Evolutionary conservation across 805 yeast species (phyloP).

Genomic region (Schizosaccharomyces cryophilus): DNA sequence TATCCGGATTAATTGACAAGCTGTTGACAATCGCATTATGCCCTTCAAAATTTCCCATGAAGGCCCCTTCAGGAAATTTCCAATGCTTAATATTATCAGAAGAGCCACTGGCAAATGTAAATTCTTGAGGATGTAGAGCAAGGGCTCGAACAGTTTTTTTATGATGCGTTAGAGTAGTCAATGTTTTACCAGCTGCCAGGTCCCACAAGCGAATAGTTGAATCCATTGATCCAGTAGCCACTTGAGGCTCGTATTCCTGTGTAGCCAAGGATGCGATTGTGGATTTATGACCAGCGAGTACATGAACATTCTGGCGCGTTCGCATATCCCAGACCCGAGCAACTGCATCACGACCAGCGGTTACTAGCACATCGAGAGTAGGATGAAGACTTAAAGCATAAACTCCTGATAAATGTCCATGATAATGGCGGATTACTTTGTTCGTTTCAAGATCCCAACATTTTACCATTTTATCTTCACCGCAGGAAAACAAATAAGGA

Average conservation of each 20-base stretch:
- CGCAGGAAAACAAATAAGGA: slow-evolving; percentile 75
- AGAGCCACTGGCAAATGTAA: slow-evolving; percentile 58
- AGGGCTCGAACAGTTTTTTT: slow-evolving; percentile 56
- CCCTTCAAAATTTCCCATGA: slow-evolving; percentile 29
- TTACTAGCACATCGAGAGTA: slow-evolving; percentile 52
- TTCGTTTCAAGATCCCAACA: slow-evolving; percentile 93
- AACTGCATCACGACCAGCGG: slow-evolving; percentile 75
- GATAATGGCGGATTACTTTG: slow-evolving; percentile 59
- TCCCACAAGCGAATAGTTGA: slow-evolving; percentile 81
- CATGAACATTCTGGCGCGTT: slow-evolving; percentile 47
- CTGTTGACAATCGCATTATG: slow-evolving; percentile 41
- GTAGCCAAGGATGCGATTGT: slow-evolving; percentile 48
- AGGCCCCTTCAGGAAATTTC: slow-evolving; percentile 53
- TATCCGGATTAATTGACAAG: slow-evolving; percentile 35
- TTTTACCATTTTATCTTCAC: slow-evolving; percentile 77
- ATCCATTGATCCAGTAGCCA: slow-evolving; percentile 64
- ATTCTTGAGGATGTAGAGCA: slow-evolving; percentile 39
- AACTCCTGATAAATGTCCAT: slow-evolving; percentile 83
- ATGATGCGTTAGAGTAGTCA: slow-evolving; percentile 60
- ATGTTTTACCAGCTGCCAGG: slow-evolving; percentile 48
- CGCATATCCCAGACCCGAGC: slow-evolving; percentile 88
- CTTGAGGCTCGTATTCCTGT: slow-evolving; percentile 60
- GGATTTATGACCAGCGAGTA: slow-evolving; percentile 56
- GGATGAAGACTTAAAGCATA: slow-evolving; percentile 73
- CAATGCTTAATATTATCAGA: slow-evolving; percentile 66